These are phyloP conservation scores for Thraustochytrium sp. DNA, from an alignment of 352 stramenopile species.

Conservation along the genomic window DNA sequence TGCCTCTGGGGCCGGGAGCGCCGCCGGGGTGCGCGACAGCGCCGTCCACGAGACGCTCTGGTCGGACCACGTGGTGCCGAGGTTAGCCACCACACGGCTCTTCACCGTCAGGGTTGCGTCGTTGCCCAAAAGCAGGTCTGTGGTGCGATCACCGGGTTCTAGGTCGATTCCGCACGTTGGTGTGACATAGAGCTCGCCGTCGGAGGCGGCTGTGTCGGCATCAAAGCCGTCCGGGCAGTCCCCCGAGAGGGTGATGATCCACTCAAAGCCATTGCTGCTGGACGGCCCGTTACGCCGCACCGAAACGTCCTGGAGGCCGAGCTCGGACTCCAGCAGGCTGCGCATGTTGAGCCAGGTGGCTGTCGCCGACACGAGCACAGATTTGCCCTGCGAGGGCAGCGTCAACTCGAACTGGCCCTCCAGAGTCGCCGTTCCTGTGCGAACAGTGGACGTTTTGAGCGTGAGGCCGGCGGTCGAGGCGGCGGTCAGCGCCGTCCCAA, in stretches of 20 bases:
- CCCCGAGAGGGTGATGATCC: not conserved
- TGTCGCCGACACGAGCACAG: not conserved
- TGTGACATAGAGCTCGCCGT: not conserved
- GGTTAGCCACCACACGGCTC: not conserved
- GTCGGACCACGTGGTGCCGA: not conserved
- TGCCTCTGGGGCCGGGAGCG: not conserved
- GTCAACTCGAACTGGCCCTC: constrained; percentile 21
- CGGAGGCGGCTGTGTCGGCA: too few relatives aligned
- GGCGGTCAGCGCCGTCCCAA: not conserved
- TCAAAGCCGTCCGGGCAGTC: constrained; percentile 32
- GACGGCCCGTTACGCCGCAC: not conserved
- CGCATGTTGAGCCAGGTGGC: not conserved
- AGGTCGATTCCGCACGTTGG: not conserved
- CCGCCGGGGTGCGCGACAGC: not conserved
- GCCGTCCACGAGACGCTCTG: not conserved
- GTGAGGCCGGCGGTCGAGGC: not conserved
- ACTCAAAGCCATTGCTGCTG: constrained; percentile 16
- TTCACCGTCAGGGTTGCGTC: constrained; percentile 10
- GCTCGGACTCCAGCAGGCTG: not conserved
- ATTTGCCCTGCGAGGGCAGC: not conserved
- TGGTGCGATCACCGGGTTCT: not conserved
- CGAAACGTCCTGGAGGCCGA: not conserved
- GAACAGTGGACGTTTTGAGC: not conserved
- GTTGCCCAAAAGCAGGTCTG: not conserved
- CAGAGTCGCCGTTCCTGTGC: not conserved